These are phyloP conservation scores for Dendrobium chrysotoxum DNA, from an alignment of 106 monocot genomes.

Conservation along the genomic window DNA sequence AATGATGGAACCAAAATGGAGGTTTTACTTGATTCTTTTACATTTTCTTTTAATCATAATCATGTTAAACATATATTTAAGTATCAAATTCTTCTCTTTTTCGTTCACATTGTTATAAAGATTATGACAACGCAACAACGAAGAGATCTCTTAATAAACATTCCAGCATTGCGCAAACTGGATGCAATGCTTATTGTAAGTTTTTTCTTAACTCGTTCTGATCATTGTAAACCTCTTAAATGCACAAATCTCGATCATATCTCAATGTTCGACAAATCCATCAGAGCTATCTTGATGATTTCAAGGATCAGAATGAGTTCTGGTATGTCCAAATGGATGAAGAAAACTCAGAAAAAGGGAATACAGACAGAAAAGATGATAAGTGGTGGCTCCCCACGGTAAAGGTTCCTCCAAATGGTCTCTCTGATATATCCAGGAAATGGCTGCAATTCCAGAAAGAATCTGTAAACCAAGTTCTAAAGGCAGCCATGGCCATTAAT, in stretches of 20 bases:
- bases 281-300: constrained; percentile 54
- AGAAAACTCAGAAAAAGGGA: constrained; percentile 34
- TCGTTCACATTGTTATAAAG: constrained; percentile 13
- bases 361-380: constrained; percentile 36
- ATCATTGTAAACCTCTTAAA: neutral
- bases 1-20: constrained; percentile 66
- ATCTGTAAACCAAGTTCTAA: constrained; percentile 49
- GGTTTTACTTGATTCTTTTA: constrained; percentile 11
- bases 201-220: neutral
- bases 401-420: constrained; percentile 44
- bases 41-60: neutral
- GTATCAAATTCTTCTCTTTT: neutral
- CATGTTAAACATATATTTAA: neutral
- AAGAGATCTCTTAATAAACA: constrained; percentile 59
- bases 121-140: constrained; percentile 63
- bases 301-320: constrained; percentile 70
- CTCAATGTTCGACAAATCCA: neutral
- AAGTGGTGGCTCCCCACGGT: constrained; percentile 66
- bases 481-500: constrained; percentile 70
- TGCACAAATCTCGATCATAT: neutral
- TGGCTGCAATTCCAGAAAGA: constrained; percentile 45
- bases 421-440: constrained; percentile 37
- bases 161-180: constrained; percentile 58
- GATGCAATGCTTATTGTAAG: constrained; percentile 75
- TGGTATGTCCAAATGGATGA: constrained; percentile 52